Percentiles rank a stretch among this genome's conserved stretches.
Conservation (phyloP, 2,329 filamentous ascomycete species). For the Neurospora sp. region DNA sequence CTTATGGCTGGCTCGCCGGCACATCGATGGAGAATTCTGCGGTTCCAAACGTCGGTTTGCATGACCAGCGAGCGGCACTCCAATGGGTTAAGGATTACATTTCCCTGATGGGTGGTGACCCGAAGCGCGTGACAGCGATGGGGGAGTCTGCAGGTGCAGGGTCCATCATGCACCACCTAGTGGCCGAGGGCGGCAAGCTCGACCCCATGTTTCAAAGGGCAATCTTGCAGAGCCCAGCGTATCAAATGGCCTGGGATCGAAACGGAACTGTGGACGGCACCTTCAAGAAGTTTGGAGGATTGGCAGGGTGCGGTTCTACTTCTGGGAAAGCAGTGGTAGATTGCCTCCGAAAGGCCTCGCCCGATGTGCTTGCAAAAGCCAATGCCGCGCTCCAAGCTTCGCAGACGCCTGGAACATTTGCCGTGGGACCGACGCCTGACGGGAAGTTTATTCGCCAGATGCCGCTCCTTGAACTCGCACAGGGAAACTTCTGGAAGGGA, state of each 20-base stretch:
- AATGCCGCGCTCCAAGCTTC: constrained; percentile 20
- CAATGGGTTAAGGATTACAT: constrained; percentile 41
- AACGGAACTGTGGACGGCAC: constrained; percentile 19
- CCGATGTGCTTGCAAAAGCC: constrained; percentile 17
- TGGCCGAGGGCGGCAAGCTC: constrained; percentile 31
- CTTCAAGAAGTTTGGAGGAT: constrained; percentile 23
- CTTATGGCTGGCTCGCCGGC: constrained; percentile 38
- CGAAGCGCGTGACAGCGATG: constrained; percentile 34
- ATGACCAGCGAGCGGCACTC: constrained; percentile 34
- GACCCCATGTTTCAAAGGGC: constrained; percentile 32
- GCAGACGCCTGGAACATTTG: constrained; percentile 21
- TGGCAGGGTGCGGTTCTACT: constrained; percentile 20
- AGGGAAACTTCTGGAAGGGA: constrained; percentile 20
- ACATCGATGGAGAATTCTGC: constrained; percentile 31
- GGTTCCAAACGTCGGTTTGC: constrained; percentile 32
- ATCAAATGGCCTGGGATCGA: constrained; percentile 26
- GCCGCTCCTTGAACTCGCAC: constrained; percentile 21
- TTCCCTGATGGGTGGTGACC: constrained; percentile 35
- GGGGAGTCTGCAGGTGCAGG: constrained; percentile 42
- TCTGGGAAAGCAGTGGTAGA: constrained; percentile 16
- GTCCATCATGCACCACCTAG: constrained; percentile 40
- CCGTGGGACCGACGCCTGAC: constrained; percentile 24
- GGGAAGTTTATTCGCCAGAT: constrained; percentile 24
- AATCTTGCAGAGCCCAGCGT: constrained; percentile 27
- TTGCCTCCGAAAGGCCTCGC: constrained; percentile 20